phyloP scores from a whole-genome alignment of 2,329 filamentous ascomycete species.

The Bipolaris sorokiniana region DNA sequence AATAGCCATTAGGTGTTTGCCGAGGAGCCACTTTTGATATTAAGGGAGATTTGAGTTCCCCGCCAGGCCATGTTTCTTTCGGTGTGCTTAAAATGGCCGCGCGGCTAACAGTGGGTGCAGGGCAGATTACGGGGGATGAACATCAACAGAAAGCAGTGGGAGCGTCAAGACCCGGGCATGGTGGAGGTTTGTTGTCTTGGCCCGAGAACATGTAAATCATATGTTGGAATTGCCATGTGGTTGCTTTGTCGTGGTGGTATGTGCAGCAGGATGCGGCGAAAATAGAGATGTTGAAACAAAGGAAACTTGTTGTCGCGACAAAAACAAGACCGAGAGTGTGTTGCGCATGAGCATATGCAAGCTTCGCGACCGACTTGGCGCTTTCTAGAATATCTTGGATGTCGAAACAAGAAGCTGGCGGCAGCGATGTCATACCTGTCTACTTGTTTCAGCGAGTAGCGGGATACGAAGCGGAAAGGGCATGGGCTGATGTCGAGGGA shows the following conservation, averaged over 20 bases:
- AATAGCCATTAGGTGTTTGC: neutral
- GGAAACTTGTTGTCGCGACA: neutral
- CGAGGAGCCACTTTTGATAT: neutral
- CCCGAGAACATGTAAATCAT: neutral
- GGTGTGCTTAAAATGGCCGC: neutral
- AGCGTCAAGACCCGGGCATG: neutral
- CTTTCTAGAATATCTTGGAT: slow-evolving; percentile 4
- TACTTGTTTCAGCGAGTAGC: slow-evolving; percentile 3
- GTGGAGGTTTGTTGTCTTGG: neutral
- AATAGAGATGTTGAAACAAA: neutral
- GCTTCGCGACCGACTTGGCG: slow-evolving; percentile 2
- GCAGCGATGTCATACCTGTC: slow-evolving; percentile 3
- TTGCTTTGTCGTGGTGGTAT: neutral
- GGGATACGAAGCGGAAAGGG: slow-evolving; percentile 5
- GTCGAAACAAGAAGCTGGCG: slow-evolving; percentile 1
- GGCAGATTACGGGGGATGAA: neutral
- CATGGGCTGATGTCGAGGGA: neutral
- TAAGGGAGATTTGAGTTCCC: neutral
- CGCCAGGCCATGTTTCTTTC: neutral
- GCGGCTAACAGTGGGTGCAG: neutral
- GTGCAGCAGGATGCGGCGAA: neutral
- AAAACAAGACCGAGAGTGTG: neutral
- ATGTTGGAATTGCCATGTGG: neutral
- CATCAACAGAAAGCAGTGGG: neutral
- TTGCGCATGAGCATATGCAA: neutral